Percentiles rank a stretch among this genome's conserved stretches.
These are phyloP conservation scores for Penicillium cinerascens DNA, from an alignment of 495 filamentous ascomycete species.

Conservation along the genomic window DNA sequence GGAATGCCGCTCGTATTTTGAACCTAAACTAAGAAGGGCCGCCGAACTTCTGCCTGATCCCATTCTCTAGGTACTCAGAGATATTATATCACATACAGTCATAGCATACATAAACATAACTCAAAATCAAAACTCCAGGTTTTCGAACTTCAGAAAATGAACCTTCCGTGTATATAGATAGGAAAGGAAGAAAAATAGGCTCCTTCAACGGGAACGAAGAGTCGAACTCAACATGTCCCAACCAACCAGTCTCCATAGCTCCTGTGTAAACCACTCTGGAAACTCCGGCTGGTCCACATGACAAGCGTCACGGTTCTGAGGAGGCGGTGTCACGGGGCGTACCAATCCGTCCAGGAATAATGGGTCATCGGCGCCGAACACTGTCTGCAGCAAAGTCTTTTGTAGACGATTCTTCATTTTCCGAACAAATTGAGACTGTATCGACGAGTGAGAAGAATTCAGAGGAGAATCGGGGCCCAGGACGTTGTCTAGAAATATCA, in stretches of 20 bases:
- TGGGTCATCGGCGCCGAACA: conserved; percentile 32
- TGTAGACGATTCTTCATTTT: conserved; percentile 34
- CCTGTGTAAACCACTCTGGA: conserved; percentile 45
- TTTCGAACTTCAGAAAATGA: background rate
- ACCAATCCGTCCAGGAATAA: conserved; percentile 27
- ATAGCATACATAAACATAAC: background rate
- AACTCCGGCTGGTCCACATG: conserved; percentile 12
- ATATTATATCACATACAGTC: background rate
- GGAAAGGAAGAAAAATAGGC: background rate
- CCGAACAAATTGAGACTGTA: conserved; percentile 11
- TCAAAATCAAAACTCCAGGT: background rate
- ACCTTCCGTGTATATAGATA: background rate
- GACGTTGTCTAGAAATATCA: conserved; percentile 38
- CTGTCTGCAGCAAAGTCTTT: conserved; percentile 37
- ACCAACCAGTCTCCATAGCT: conserved; percentile 48
- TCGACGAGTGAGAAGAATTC: background rate
- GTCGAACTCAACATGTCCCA: conserved; percentile 38
- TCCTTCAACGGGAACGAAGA: background rate
- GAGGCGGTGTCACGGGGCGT: conserved; percentile 21
- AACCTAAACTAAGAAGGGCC: conserved; percentile 40
- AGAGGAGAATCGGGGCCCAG: conserved; percentile 10
- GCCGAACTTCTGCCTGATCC: background rate
- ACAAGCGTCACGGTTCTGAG: conserved; percentile 5
- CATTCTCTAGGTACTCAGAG: background rate
- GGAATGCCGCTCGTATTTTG: conserved; percentile 65